phyloP scores from a whole-genome alignment of 352 stramenopile genomes.

The Lagenidium giganteum region DNA sequence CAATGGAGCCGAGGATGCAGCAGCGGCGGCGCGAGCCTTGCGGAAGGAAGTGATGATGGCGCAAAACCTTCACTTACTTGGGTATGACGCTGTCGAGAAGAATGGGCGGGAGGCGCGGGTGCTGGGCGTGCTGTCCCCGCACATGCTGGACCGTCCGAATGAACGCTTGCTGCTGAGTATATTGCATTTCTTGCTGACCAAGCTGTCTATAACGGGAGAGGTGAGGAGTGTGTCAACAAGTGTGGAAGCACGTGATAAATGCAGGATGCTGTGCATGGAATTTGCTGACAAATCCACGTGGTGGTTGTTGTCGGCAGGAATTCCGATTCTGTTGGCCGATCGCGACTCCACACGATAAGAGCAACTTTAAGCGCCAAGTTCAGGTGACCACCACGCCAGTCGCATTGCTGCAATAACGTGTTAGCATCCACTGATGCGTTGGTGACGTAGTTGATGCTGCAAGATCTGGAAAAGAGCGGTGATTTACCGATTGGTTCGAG shows the following conservation, averaged over 20 bases:
- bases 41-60: constrained; percentile 40
- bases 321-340: constrained; percentile 52
- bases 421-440: not conserved
- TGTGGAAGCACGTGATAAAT: too few species aligned
- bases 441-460: constrained; percentile 20
- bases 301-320: constrained; percentile 17
- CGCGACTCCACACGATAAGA: constrained; percentile 51
- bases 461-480: constrained; percentile 40
- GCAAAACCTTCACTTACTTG: constrained; percentile 41
- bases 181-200: constrained; percentile 40
- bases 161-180: constrained; percentile 45
- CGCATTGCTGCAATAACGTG: not conserved
- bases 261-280: not conserved
- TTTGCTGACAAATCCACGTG: too few species aligned
- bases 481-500: constrained; percentile 39
- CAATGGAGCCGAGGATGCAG: too few species aligned
- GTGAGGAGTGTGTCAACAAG: too few species aligned
- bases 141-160: constrained; percentile 49
- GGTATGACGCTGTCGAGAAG: constrained; percentile 7
- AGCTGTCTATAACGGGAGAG: too few species aligned
- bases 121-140: constrained; percentile 8
- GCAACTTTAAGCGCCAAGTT: constrained; percentile 51
- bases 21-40: constrained; percentile 4
- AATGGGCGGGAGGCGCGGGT: not conserved
- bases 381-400: constrained; percentile 20